Percentiles rank a stretch among this genome's conserved stretches.
phyloP scores from a whole-genome alignment of 2,329 filamentous ascomycete species.

The Nannizziopsis barbatae region DNA sequence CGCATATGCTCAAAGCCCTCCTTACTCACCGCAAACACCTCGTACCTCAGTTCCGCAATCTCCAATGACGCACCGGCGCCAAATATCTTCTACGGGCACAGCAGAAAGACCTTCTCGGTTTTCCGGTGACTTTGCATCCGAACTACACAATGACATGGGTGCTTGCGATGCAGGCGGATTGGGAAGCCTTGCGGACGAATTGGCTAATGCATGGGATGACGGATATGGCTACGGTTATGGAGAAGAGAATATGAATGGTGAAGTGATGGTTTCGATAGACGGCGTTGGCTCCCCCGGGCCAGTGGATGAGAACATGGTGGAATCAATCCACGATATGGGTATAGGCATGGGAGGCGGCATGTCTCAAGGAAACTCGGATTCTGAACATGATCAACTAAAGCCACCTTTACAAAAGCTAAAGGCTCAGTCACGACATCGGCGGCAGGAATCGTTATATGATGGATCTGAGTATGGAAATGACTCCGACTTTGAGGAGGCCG shows the following conservation, averaged over 20 bases:
- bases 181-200: constrained; percentile 53
- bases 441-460: constrained; percentile 41
- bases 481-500: constrained; percentile 43
- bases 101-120: constrained; percentile 29
- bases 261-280: constrained; percentile 11
- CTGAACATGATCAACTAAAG: constrained; percentile 15
- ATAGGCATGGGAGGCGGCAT: constrained; percentile 10
- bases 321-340: constrained; percentile 21
- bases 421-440: constrained; percentile 27
- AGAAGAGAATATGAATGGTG: constrained; percentile 19
- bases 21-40: constrained; percentile 27
- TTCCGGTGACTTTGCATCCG: constrained; percentile 31
- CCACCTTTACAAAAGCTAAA: constrained; percentile 27
- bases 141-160: constrained; percentile 11
- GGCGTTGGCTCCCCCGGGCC: constrained; percentile 20
- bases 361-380: constrained; percentile 8
- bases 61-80: constrained; percentile 29
- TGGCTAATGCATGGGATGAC: constrained; percentile 49
- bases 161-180: constrained; percentile 36
- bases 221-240: constrained; percentile 39
- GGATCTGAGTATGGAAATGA: constrained; percentile 49
- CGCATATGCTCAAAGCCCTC: constrained; percentile 25
- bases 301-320: constrained; percentile 14
- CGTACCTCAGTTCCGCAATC: constrained; percentile 31
- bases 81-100: constrained; percentile 25